Evolutionary conservation across 129 eudicot species (phyloP).

Genomic region (Lactuca sativa): DNA sequence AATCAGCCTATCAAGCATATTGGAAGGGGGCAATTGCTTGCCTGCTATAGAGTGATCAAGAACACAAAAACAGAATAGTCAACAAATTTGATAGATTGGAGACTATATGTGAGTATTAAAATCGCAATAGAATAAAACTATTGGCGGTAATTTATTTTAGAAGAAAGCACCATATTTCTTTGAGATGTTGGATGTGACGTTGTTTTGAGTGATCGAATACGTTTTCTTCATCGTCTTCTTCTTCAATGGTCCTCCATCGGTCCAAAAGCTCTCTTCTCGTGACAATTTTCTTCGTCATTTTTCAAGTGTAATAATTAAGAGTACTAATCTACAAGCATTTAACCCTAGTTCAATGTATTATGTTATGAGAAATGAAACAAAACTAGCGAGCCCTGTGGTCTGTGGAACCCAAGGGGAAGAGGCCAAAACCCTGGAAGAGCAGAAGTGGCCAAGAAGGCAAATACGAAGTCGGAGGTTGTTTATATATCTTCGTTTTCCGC

Average conservation of each 20-base stretch:
- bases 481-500: neutral
- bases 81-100: neutral
- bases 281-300: constrained; percentile 42
- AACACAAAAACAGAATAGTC: neutral
- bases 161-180: constrained; percentile 61
- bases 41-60: neutral
- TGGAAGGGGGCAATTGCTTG: constrained; percentile 8
- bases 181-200: constrained; percentile 57
- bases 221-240: constrained; percentile 49
- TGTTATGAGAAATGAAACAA: neutral
- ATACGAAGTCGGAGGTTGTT: neutral
- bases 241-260: constrained; percentile 81
- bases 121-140: neutral
- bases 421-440: constrained; percentile 2
- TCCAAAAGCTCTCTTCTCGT: constrained; percentile 56
- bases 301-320: constrained; percentile 5
- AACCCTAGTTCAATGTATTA: constrained; percentile 5
- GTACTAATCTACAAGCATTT: neutral
- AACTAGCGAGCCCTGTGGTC: neutral
- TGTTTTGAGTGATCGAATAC: constrained; percentile 38
- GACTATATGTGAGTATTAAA: neutral
- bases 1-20: constrained; percentile 9
- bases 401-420: constrained; percentile 6
- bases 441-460: neutral
- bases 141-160: neutral